A percentile compares a stretch with the other conserved stretches of the same genome.
Conservation (phyloP, 2,329 filamentous ascomycete genomes). For the Colletotrichum spinosum region DNA sequence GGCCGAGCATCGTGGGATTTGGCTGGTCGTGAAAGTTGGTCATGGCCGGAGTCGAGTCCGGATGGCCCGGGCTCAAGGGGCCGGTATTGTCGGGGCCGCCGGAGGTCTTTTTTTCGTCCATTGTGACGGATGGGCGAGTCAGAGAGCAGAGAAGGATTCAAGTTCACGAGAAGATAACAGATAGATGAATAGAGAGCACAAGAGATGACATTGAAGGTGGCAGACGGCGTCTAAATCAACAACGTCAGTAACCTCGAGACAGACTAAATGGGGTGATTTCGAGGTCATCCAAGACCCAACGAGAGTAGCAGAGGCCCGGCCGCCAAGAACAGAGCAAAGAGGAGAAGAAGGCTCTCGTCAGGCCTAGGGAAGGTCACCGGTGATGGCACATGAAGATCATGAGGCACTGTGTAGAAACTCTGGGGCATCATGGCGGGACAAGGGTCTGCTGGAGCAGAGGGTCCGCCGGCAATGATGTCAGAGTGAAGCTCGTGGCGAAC, state of each 20-base stretch:
- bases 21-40: not conserved
- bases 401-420: not conserved
- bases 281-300: no score
- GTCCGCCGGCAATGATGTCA: constrained; percentile 32
- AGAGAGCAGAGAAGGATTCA: not conserved
- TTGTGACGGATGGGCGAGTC: not conserved
- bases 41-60: not conserved
- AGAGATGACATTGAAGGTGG: no score
- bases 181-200: not conserved
- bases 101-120: constrained; percentile 17
- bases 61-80: constrained; percentile 5
- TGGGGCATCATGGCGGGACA: constrained; percentile 10
- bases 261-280: no score
- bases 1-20: constrained; percentile 12
- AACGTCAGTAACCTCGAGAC: no score
- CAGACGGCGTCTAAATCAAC: no score
- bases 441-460: constrained; percentile 5
- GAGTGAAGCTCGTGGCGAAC: constrained; percentile 32
- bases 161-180: not conserved
- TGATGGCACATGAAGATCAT: not conserved
- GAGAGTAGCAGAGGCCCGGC: no score
- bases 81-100: not conserved
- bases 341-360: no score
- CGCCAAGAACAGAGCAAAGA: no score
- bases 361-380: not conserved